Evolutionary conservation across 441 rosid genomes (phyloP), one percentile per base, ranked within the genome.

Genomic region (Hura crepitans): DNA sequence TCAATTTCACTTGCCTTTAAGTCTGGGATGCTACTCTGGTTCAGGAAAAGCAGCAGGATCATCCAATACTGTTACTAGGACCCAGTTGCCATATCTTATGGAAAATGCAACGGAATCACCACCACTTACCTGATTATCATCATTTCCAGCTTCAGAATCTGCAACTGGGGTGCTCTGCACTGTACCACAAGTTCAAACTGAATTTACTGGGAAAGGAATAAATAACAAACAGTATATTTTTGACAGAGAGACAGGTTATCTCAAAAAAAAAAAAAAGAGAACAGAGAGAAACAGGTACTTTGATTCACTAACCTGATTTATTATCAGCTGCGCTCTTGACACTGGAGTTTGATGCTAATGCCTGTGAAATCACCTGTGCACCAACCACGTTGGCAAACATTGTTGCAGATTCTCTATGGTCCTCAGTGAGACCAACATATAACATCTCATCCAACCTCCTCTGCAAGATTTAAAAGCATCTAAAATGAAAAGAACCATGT

Each of bases 351-450:
- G 84, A 70, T 23, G 78, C 73, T 68, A 57, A 80, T 74, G 78
- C 74, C 83, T 90, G 93, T 30, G 97, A 85, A 64, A 92, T 88
- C 60, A 90, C 86, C 81, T 95, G 94, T 28, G 91, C 87, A 57
- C 97, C 99, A 65, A 95, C 96, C 77, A 92, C 86, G 85, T 92
- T 82, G 10, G 87, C 99, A 71, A 95, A 95, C 85, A 95, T 86
- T 63, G 92, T 85, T 72, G 99, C 99, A 73, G 99, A 92, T 82
- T 95, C 96, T 75, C 80, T 85, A 75, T 92, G 98, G 61, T 90
- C 87, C 82, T 95, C 97, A n/a, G 99, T 95, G 66, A 95, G 86
- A 71, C 99, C 99, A 80, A 92, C 90, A 79, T 88, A 92, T 74
- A 95, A 76, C 98, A 95, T 95, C 79, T 77, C 80, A 79, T 90